phyloP scores from a whole-genome alignment of 176 grass and related monocot species.

The Miscanthus lutarioriparius region DNA sequence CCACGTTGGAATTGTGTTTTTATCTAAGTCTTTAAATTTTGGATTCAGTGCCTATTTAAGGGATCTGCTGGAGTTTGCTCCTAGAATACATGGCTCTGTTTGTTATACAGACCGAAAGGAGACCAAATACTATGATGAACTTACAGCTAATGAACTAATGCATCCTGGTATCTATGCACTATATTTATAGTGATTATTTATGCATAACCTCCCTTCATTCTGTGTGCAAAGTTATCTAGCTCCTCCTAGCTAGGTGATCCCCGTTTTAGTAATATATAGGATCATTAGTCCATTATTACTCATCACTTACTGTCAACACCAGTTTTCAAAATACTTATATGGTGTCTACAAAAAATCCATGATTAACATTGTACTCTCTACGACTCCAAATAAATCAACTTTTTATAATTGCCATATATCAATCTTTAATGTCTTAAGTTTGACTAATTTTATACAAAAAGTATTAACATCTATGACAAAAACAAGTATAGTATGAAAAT shows the following conservation, averaged over 20 bases:
- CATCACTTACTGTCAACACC: neutral
- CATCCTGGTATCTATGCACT: neutral
- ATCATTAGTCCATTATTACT: neutral
- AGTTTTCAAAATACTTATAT: neutral
- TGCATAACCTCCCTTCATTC: neutral
- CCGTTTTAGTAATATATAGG: neutral
- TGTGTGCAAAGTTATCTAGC: neutral
- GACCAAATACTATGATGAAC: neutral
- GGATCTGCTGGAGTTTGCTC: no score
- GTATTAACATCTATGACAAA: no score
- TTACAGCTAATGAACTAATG: neutral
- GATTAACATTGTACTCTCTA: no score
- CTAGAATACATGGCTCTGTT: neutral
- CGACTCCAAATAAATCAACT: no score
- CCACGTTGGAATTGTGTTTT: no score
- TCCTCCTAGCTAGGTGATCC: neutral
- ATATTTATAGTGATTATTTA: neutral
- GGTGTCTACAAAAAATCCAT: neutral
- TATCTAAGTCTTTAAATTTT: no score
- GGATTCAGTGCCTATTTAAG: no score
- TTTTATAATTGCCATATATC: no score
- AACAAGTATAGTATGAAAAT: neutral
- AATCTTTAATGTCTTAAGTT: no score
- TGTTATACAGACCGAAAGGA: neutral
- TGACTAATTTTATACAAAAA: no score